phyloP scores from a whole-genome alignment of 257 asterid genomes.

The Jacaranda mimosifolia region DNA sequence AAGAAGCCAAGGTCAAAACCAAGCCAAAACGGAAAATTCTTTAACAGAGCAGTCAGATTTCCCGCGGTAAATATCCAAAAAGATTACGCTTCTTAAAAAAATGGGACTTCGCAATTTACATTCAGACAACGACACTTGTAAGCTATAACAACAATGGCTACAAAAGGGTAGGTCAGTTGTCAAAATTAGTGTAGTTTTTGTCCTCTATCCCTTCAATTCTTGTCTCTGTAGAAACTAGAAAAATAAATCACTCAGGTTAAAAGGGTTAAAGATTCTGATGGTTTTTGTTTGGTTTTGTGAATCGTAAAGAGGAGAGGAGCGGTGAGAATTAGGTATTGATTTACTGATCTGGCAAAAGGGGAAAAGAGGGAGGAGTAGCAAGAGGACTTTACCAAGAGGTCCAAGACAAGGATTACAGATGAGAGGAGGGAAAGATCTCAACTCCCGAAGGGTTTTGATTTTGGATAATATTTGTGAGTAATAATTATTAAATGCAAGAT shows the following conservation, averaged over 20 bases:
- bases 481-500: not conserved
- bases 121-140: constrained; percentile 21
- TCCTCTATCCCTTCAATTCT: constrained; percentile 1
- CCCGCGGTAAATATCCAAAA: constrained; percentile 36
- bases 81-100: not conserved
- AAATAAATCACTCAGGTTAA: constrained; percentile 12
- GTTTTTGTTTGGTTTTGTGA: not conserved
- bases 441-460: constrained; percentile 14
- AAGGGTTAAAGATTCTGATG: too few species aligned
- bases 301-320: not conserved
- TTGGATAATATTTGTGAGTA: not conserved
- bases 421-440: constrained; percentile 40
- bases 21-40: constrained; percentile 19
- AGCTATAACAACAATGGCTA: constrained; percentile 15
- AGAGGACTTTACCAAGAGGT: not conserved
- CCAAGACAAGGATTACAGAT: constrained; percentile 21
- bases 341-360: constrained; percentile 26
- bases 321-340: not conserved
- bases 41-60: not conserved
- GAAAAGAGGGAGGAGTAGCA: not conserved
- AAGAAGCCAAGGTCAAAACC: constrained; percentile 26
- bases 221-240: not conserved
- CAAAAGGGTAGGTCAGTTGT: constrained; percentile 3
- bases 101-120: constrained; percentile 24
- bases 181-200: constrained; percentile 18